phyloP scores from a whole-genome alignment of 495 filamentous ascomycete genomes.

The Trichoderma asperelloides region DNA sequence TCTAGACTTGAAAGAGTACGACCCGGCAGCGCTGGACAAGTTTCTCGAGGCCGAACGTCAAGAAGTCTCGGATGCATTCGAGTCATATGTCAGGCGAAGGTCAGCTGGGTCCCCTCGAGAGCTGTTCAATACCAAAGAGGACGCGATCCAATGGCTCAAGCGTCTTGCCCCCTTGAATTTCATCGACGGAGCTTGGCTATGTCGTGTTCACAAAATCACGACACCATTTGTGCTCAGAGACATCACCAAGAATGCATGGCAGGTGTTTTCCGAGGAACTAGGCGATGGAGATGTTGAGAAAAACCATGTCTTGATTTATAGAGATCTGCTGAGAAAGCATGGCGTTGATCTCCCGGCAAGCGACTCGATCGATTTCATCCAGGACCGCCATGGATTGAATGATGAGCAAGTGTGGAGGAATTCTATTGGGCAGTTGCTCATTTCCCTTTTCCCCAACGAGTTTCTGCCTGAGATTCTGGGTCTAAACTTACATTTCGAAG shows the following conservation, averaged over 20 bases:
- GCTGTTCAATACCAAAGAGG: constrained; percentile 27
- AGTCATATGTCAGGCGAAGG: background rate
- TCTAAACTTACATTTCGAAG: constrained; percentile 43
- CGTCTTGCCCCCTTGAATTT: constrained; percentile 37
- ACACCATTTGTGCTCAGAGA: constrained; percentile 27
- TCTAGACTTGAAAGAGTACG: background rate
- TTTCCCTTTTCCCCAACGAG: constrained; percentile 38
- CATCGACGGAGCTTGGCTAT: constrained; percentile 44
- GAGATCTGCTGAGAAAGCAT: constrained; percentile 29
- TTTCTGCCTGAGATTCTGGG: constrained; percentile 46
- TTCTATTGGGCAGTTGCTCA: constrained; percentile 36
- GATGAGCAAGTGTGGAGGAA: constrained; percentile 33
- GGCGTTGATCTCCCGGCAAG: constrained; percentile 18
- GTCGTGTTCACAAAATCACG: constrained; percentile 35
- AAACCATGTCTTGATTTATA: constrained; percentile 39
- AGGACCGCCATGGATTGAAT: constrained; percentile 23
- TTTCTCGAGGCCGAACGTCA: constrained; percentile 1
- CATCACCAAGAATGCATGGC: constrained; percentile 38
- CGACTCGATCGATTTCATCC: constrained; percentile 25
- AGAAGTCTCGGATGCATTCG: background rate
- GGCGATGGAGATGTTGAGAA: constrained; percentile 39
- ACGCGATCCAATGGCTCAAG: constrained; percentile 34
- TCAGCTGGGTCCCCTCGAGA: constrained; percentile 14
- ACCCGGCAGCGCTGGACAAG: background rate
- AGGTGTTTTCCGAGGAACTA: constrained; percentile 41